Evolutionary conservation across 179 eudicot genomes (phyloP).

Genomic region (Silene noctiflora): DNA sequence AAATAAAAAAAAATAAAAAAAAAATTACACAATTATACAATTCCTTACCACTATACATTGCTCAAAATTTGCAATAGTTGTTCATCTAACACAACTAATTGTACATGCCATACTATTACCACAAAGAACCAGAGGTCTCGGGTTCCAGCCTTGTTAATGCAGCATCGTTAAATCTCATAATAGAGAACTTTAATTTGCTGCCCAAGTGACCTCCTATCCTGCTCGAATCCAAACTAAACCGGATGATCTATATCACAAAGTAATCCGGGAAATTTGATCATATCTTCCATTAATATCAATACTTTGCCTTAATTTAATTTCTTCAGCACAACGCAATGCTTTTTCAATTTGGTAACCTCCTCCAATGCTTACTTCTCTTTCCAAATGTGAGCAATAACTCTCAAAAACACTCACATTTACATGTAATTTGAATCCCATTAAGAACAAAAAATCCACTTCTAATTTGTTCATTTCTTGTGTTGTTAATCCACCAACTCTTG

Average conservation of each 20-base stretch:
- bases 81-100: not conserved
- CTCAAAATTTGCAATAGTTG: not conserved
- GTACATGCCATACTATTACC: not conserved
- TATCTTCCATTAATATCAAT: slow-evolving; percentile 33
- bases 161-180: too few relatives aligned
- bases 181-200: too few relatives aligned
- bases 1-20: too few relatives aligned
- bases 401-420: slow-evolving; percentile 93
- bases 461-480: slow-evolving; percentile 76
- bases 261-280: slow-evolving; percentile 46
- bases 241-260: slow-evolving; percentile 15
- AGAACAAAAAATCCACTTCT: slow-evolving; percentile 77
- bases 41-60: not conserved
- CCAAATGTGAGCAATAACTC: slow-evolving; percentile 84
- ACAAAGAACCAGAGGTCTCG: too few relatives aligned
- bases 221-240: too few relatives aligned
- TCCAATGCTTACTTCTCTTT: slow-evolving; percentile 92
- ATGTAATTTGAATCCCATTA: slow-evolving; percentile 80
- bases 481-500: slow-evolving; percentile 78
- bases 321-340: slow-evolving; percentile 85
- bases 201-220: too few relatives aligned
- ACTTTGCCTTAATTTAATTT: slow-evolving; percentile 57
- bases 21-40: slow-evolving; percentile 6
- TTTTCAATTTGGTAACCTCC: slow-evolving; percentile 92
- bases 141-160: too few relatives aligned